Conservation (phyloP, 805 yeast species). For the Lachancea thermotolerans region DNA sequence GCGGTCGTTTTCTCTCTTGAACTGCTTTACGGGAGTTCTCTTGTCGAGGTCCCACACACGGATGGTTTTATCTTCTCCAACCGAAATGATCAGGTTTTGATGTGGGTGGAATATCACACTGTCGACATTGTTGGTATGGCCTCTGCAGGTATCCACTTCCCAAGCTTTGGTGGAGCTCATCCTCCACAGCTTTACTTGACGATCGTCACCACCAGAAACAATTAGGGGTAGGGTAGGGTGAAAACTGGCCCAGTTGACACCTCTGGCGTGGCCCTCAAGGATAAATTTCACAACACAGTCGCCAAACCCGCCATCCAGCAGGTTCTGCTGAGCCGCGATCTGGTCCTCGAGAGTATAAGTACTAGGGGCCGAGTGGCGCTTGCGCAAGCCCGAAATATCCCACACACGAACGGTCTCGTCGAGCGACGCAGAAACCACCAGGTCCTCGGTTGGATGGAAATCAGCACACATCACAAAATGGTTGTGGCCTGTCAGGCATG, state of each 20-base stretch:
- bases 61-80: conserved; percentile 91
- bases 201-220: conserved; percentile 93
- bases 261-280: conserved; percentile 95
- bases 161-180: conserved; percentile 97
- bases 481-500: conserved; percentile 95
- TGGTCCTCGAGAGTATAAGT: conserved; percentile 39
- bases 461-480: conserved; percentile 98
- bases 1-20: conserved; percentile 87
- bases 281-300: conserved; percentile 94
- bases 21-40: conserved; percentile 88
- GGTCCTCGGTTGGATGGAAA: conserved; percentile 92
- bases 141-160: conserved; percentile 98
- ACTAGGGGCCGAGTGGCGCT: conserved; percentile 87
- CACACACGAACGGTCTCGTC: conserved; percentile 99
- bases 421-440: conserved; percentile 89
- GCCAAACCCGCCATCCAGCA: conserved; percentile 91
- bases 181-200: conserved; percentile 93
- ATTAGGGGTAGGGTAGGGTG: conserved; percentile 94
- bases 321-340: conserved; percentile 47
- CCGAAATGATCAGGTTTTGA: conserved; percentile 86
- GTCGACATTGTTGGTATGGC: conserved; percentile 90
- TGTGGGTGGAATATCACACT: conserved; percentile 88
- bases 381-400: conserved; percentile 94
- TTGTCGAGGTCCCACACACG: conserved; percentile 96
- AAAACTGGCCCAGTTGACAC: conserved; percentile 97